Evolutionary conservation across 148 eudicot species (phyloP).

Genomic region (Chenopodium suecicum): DNA sequence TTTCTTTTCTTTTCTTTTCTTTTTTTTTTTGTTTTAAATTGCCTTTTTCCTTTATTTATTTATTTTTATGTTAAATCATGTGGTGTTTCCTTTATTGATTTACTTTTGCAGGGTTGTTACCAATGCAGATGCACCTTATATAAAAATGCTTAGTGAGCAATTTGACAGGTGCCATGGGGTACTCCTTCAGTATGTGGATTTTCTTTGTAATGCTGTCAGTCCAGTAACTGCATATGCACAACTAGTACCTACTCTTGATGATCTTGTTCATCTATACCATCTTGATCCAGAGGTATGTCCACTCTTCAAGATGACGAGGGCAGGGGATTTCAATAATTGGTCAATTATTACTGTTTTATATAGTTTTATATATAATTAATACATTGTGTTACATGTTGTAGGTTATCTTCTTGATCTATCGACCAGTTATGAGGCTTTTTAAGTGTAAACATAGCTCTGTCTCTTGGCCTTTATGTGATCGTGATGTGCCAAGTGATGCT

Average conservation of each 20-base stretch:
- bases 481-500: constrained; percentile 40
- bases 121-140: constrained; percentile 78
- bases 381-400: constrained; percentile 15
- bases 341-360: not conserved
- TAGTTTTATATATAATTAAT: not conserved
- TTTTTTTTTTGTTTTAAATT: too few species aligned
- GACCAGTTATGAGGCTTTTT: constrained; percentile 97
- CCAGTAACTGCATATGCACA: constrained; percentile 75
- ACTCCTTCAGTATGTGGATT: constrained; percentile 97
- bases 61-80: not conserved
- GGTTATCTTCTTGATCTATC: constrained; percentile 88
- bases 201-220: constrained; percentile 69
- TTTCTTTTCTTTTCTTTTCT: not conserved
- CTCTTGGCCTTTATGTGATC: constrained; percentile 75
- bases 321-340: not conserved
- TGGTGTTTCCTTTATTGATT: not conserved
- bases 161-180: constrained; percentile 97
- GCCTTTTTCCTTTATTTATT: too few species aligned
- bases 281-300: constrained; percentile 90
- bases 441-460: constrained; percentile 50
- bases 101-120: constrained; percentile 70
- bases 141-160: constrained; percentile 95
- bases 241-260: constrained; percentile 74
- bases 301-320: not conserved
- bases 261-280: constrained; percentile 79